Percentiles rank a stretch among this genome's conserved stretches.
These are phyloP conservation scores for Aegilops tauschii DNA, from an alignment of 176 grass and related monocot genomes.

Conservation along the genomic window DNA sequence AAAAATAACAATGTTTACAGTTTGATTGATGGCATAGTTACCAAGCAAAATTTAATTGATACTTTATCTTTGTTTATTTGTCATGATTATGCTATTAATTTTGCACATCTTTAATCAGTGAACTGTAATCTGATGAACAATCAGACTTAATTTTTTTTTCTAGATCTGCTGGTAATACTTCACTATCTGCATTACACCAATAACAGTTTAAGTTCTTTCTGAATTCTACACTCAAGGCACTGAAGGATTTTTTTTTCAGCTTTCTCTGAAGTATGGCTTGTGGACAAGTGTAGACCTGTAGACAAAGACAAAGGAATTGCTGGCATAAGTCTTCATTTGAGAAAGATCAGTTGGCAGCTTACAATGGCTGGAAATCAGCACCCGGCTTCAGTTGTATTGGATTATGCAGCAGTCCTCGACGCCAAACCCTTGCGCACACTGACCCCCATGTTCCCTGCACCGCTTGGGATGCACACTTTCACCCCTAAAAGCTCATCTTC, in stretches of 20 bases:
- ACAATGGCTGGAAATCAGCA: conserved; percentile 50
- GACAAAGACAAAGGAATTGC: conserved; percentile 1
- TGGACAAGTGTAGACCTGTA: neutral
- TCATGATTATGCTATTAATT: neutral
- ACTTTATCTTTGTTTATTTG: neutral
- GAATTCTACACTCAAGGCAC: neutral
- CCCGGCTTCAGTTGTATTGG: conserved; percentile 4
- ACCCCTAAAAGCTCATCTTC: conserved; percentile 56
- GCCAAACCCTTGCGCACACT: conserved; percentile 78
- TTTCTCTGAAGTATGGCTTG: conserved; percentile 13
- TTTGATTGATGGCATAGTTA: neutral
- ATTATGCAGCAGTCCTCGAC: conserved; percentile 54
- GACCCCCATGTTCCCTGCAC: conserved; percentile 81
- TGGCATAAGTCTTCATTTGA: neutral
- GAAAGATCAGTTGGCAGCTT: neutral
- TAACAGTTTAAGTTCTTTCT: conserved; percentile 9
- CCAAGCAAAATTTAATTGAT: neutral
- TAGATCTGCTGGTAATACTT: neutral
- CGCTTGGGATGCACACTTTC: conserved; percentile 66
- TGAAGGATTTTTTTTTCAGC: neutral
- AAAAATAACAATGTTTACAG: neutral
- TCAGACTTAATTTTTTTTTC: neutral
- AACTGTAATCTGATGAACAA: neutral
- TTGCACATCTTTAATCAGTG: neutral
- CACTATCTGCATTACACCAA: neutral